Base-by-base conservation (phyloP, 2,329 filamentous ascomycete genomes). In the Paraphaeosphaeria minitans region DNA sequence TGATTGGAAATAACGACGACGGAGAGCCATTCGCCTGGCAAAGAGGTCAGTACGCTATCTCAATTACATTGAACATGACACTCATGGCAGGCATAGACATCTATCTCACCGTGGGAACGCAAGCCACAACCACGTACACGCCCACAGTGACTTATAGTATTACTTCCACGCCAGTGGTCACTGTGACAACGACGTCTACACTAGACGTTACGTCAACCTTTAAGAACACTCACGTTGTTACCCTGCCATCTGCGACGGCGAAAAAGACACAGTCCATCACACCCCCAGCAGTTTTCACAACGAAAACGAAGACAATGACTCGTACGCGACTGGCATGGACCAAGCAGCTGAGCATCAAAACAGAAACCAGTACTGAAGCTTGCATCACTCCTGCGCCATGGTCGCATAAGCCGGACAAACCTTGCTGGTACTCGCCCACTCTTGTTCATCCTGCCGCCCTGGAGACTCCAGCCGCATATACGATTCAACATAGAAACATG, bases 1-100 rank as follows among this genome's bases (percentile, higher is more conserved):
- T 82, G 6, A 64, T 79, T 35, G 81, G 81, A 37, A 79, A 81
- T 61, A 81, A 82, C 58, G 79, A 73, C 39, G 69, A 76, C 43
- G 78, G 75, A 19, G 71, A 76, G 22, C 79, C 80, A 0, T 80
- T 81, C 51, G 79, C 77, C 19, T 81, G 77, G 72, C 69, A 81
- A 63, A 73, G 80, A 67, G 77, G 80, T 69, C 75, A 70, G 64
- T 73, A 43, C 27, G 62, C 54, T 29, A 66, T 73, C 10, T 14
- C 14, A 43, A 3, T 16, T 19, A 6, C 14, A 41, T 31, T 41
- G n/a, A 16, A 19, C 9, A 22, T 24, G 22, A n/a, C 16, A 12
- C 24, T 48, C 14, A 39, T 49, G 8, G 9, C n/a, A 12, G 19
- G 3, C 6, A 16, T 21, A 75, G 74, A 76, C 59, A 59, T 76